Conservation (phyloP, 805 yeast genomes). For the Isabelozyma pseudorhagii region DNA sequence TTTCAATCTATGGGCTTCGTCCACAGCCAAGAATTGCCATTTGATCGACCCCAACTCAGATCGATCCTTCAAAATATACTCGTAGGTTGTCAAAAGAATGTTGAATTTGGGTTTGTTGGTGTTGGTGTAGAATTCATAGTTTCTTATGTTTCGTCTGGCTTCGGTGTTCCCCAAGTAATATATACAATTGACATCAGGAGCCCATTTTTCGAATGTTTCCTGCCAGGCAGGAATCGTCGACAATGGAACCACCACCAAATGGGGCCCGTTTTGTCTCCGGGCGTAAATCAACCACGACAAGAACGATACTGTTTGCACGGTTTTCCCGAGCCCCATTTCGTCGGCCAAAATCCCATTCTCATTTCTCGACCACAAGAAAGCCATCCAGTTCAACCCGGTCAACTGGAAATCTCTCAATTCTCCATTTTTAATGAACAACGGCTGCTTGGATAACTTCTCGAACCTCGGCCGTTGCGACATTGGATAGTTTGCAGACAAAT, state of each 20-base stretch:
- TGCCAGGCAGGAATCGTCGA: slow-evolving; percentile 99
- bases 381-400: slow-evolving; percentile 99
- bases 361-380: slow-evolving; percentile 94
- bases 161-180: slow-evolving; percentile 90
- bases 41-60: slow-evolving; percentile 72
- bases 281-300: slow-evolving; percentile 93
- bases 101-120: slow-evolving; percentile 83
- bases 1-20: slow-evolving; percentile 95
- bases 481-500: slow-evolving; percentile 74
- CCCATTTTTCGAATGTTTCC: slow-evolving; percentile 96
- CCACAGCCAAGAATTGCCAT: slow-evolving; percentile 98
- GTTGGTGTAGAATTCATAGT: slow-evolving; percentile 72
- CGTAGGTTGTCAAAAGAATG: slow-evolving; percentile 90
- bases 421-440: slow-evolving; percentile 84
- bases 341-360: slow-evolving; percentile 97
- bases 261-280: slow-evolving; percentile 96
- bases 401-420: slow-evolving; percentile 95
- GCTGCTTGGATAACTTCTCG: slow-evolving; percentile 83
- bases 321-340: slow-evolving; percentile 98
- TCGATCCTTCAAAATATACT: slow-evolving; percentile 89
- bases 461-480: slow-evolving; percentile 73
- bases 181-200: slow-evolving; percentile 92
- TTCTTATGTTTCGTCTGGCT: slow-evolving; percentile 78
- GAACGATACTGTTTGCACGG: slow-evolving; percentile 94
- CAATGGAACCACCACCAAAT: slow-evolving; percentile 91